Base-by-base conservation (phyloP, 345 rosid genomes). In the Hirschfeldia incana region DNA sequence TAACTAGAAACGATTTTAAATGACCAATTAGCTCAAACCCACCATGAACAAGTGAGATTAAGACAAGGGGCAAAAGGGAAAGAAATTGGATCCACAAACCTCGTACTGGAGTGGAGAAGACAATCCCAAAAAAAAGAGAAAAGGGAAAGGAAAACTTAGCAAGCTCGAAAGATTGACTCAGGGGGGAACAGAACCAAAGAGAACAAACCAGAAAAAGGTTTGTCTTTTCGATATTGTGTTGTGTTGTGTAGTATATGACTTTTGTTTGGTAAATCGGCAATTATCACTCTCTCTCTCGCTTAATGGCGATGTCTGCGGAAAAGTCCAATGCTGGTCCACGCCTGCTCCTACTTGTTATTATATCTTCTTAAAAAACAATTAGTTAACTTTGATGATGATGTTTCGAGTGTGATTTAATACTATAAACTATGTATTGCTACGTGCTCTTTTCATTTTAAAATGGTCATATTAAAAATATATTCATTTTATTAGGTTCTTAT, bases 281-380 rank as follows among this genome's bases (percentile, higher is more conserved):
- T 74, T 69, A 80, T 74, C 83, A 74, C 60, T 74, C 66, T 64
- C 37, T 63, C 37, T 63, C 49, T 51, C 49, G 21, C 21, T 21
- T 51, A 51, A 51, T 51, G 57, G 57, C 12, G 30, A 7, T 9
- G 67, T 44, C 29, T 3, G 58, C 44, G 13, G 42, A 68, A 67
- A 79, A 49, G 27, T 61, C 69, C 66, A 37, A 61, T 73, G 39
- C 29, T 80, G 74, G 70, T 74, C 79, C 79, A 75, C 28, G 8
- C 67, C 62, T 62, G 71, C 39, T 9, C 46, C 65, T 10, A 37
- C 67, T 75, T 63, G 75, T 80, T 63, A 63, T 46, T 12, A 46
- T 46, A 3, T 42, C 11, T 21, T 21, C 2, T 42, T 4, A 42
- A 49, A 15, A 8, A 5, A 0, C 16, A 46, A 46, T 78, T 53